Conservation (phyloP, 1,284 basidiomycete genomes). For the Athelia sp. region DNA sequence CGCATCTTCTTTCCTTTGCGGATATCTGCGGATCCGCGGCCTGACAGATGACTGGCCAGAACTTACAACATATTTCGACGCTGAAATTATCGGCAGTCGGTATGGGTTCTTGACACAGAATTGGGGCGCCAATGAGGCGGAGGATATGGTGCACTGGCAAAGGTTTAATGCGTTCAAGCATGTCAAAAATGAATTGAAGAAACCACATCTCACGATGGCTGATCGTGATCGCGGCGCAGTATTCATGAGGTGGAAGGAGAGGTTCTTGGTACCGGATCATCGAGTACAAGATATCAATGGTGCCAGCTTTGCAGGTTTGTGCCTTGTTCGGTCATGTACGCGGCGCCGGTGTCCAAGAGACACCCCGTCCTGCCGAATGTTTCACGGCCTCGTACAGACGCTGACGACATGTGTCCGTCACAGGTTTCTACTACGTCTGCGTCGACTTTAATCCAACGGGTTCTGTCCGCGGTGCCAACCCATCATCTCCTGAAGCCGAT, state of each 20-base stretch:
- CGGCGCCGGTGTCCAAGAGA: neutral
- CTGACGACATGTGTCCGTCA: slow-evolving; percentile 3
- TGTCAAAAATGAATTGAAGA: slow-evolving; percentile 68
- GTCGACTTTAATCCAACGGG: slow-evolving; percentile 66
- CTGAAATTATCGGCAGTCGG: slow-evolving; percentile 85
- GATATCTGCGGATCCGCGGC: slow-evolving; percentile 85
- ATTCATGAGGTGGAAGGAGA: slow-evolving; percentile 98
- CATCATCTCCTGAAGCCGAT: slow-evolving; percentile 27
- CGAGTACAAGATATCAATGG: slow-evolving; percentile 92
- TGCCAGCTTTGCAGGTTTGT: slow-evolving; percentile 88
- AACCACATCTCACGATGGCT: slow-evolving; percentile 70
- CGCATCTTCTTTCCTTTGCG: slow-evolving; percentile 73
- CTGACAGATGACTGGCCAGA: slow-evolving; percentile 89
- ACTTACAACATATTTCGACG: slow-evolving; percentile 90
- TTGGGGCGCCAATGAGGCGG: slow-evolving; percentile 83
- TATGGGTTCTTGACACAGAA: slow-evolving; percentile 85
- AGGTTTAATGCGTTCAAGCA: slow-evolving; percentile 87
- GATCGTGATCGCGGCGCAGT: slow-evolving; percentile 71
- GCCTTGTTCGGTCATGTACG: slow-evolving; percentile 5
- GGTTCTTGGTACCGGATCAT: slow-evolving; percentile 92
- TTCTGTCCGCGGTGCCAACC: slow-evolving; percentile 22
- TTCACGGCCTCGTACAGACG: slow-evolving; percentile 2
- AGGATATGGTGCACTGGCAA: slow-evolving; percentile 89
- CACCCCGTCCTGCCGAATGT: neutral
- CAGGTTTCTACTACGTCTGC: slow-evolving; percentile 86